These are phyloP conservation scores for Kwoniella botswanensis DNA, from an alignment of 768 basidiomycete species.

Conservation along the genomic window DNA sequence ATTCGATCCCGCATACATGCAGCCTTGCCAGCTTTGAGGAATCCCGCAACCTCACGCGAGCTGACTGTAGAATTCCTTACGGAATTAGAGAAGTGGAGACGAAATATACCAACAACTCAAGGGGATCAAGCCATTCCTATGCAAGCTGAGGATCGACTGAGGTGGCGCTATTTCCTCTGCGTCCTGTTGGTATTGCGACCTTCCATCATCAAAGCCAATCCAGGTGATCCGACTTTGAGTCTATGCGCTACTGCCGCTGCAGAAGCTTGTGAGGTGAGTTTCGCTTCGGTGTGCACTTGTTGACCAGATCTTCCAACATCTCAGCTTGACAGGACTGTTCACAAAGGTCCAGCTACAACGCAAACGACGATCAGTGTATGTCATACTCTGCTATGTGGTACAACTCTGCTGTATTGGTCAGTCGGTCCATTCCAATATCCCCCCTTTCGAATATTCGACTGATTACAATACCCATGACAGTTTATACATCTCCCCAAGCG, in stretches of 20 bases:
- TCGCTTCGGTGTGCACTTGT: not conserved
- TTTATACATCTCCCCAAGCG: slow-evolving; percentile 9
- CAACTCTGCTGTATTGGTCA: slow-evolving; percentile 20
- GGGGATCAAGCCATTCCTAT: not conserved
- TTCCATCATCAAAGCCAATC: slow-evolving; percentile 14
- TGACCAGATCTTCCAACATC: too few relatives aligned
- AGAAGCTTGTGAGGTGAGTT: slow-evolving; percentile 31
- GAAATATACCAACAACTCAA: slow-evolving; percentile 4
- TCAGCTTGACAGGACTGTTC: slow-evolving; percentile 25
- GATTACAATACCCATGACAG: slow-evolving; percentile 2
- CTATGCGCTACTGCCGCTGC: slow-evolving; percentile 30
- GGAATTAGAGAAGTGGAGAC: slow-evolving; percentile 29
- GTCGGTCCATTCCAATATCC: not conserved
- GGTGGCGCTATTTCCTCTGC: slow-evolving; percentile 24
- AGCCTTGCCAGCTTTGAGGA: slow-evolving; percentile 16
- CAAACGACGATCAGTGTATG: slow-evolving; percentile 22
- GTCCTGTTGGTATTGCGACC: slow-evolving; percentile 25
- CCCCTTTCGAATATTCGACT: too few relatives aligned
- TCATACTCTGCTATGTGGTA: slow-evolving; percentile 19
- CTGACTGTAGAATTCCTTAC: slow-evolving; percentile 20
- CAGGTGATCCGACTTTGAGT: slow-evolving; percentile 22
- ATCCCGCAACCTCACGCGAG: slow-evolving; percentile 9
- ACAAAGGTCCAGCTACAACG: slow-evolving; percentile 13
- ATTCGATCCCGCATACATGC: slow-evolving; percentile 27
- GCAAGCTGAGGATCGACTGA: slow-evolving; percentile 16